Conservation (phyloP, 2,329 filamentous ascomycete species). For the Nannizzia gypsea region DNA sequence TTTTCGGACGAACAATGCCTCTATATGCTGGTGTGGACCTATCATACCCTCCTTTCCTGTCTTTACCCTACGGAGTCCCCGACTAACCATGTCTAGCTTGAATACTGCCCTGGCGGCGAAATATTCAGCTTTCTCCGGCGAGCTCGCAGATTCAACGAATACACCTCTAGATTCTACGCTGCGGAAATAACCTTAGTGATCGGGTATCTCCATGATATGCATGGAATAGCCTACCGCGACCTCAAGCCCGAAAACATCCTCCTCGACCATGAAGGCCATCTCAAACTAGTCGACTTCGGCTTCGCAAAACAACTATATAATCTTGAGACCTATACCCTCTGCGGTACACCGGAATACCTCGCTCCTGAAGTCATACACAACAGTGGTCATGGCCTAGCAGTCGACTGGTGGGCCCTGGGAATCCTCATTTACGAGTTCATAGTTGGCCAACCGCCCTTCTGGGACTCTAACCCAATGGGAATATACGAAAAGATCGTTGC, state of each 20-base stretch:
- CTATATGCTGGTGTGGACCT: slow-evolving; percentile 38
- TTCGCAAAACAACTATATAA: slow-evolving; percentile 52
- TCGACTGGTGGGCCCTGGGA: slow-evolving; percentile 59
- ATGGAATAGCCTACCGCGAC: slow-evolving; percentile 55
- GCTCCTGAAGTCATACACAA: slow-evolving; percentile 57
- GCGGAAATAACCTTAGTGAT: slow-evolving; percentile 55
- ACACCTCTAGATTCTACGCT: slow-evolving; percentile 53
- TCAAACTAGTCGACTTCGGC: slow-evolving; percentile 56
- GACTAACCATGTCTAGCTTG: slow-evolving; percentile 34
- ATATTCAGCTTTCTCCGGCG: slow-evolving; percentile 54
- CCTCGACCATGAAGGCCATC: slow-evolving; percentile 52
- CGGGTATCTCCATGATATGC: slow-evolving; percentile 51
- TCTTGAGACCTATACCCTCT: slow-evolving; percentile 53
- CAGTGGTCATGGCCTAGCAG: slow-evolving; percentile 51
- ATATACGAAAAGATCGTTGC: slow-evolving; percentile 58
- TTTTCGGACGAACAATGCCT: slow-evolving; percentile 52
- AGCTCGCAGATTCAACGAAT: slow-evolving; percentile 50
- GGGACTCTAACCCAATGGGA: slow-evolving; percentile 58
- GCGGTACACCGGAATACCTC: slow-evolving; percentile 56
- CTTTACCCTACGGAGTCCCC: background rate
- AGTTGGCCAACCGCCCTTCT: slow-evolving; percentile 56
- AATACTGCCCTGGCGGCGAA: slow-evolving; percentile 57
- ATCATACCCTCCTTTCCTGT: background rate
- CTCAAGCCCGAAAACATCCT: slow-evolving; percentile 57
- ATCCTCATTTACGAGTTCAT: slow-evolving; percentile 58